Base-by-base conservation (phyloP, 805 yeast genomes). In the Candida ficus region DNA sequence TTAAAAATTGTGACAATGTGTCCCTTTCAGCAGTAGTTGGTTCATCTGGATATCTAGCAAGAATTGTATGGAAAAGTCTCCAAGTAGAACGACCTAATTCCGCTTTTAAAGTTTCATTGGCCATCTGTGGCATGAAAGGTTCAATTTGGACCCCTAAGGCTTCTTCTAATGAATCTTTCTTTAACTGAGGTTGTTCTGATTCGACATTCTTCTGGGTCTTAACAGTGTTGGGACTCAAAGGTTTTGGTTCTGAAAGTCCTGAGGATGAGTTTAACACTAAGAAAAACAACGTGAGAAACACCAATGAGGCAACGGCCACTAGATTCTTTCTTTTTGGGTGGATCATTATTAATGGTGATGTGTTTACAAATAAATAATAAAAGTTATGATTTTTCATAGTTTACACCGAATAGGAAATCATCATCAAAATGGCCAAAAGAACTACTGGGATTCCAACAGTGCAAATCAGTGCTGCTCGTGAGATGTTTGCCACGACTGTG, bases 61-160 rank as follows among this genome's bases (percentile, higher is more conserved):
- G 68, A 26, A 90, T 80, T 0, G 98, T 91, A 62, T 93, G 99
- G 56, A 93, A 78, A 31, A 91, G 65, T 56, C 56, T 85, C 99
- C 99, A 91, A 0, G 95, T 80, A 0, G 97, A 83, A 43, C 85
- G 75, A 1, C 99, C 99, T 7, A 91, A 72, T 53, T 85, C 93
- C 2, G 95, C 93, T 54, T 78, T 76, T 39, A 78, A 65, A 0
- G 89, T 83, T 49, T 80, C 89, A 61, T 91, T 91, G 13, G 84
- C 84, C 95, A 93, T 89, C 50, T 86, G 76, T 7, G 95, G 95
- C 99, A 93, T 93, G 55, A 56, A 54, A n/a, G 57, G 44, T 17
- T 32, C 33, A 10, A 40, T 2, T 12, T 31, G 27, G 9, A 40
- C 10, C 4, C 34, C 17, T 23, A 19, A 20, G 17, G 51, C 8